Conservation (phyloP, 108 stramenopile genomes). For the Phaeodactylum tricornutum region DNA sequence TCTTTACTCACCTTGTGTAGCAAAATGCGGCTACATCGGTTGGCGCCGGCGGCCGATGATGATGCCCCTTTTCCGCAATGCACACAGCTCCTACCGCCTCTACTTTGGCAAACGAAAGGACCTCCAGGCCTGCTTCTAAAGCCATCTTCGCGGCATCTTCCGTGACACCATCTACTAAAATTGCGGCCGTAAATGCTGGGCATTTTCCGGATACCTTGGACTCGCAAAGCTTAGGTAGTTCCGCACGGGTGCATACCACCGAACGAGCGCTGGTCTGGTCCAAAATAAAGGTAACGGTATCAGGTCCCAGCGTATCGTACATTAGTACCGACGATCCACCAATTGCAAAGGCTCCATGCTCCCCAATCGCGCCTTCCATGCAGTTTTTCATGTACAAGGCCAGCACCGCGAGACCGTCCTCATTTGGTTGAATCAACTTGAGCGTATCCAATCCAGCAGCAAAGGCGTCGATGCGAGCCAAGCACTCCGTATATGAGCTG, state of each 20-base stretch:
- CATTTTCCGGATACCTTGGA: constrained; percentile 51
- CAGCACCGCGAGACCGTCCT: constrained; percentile 56
- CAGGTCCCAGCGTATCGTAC: constrained; percentile 93
- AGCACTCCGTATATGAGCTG: constrained; percentile 60
- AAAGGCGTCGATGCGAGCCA: constrained; percentile 66
- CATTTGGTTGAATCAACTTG: constrained; percentile 43
- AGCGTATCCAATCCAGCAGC: constrained; percentile 66
- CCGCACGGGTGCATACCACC: constrained; percentile 67
- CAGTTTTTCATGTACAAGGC: constrained; percentile 89
- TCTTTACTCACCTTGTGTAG: too few species aligned
- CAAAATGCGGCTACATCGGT: constrained; percentile 70
- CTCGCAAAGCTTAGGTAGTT: constrained; percentile 55
- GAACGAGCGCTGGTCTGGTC: constrained; percentile 70
- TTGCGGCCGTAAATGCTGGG: constrained; percentile 32
- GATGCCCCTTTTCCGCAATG: constrained; percentile 41
- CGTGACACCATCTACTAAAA: constrained; percentile 68
- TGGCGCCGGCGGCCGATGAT: constrained; percentile 56
- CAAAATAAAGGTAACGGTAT: constrained; percentile 80
- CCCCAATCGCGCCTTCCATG: constrained; percentile 89
- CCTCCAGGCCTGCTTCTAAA: constrained; percentile 34
- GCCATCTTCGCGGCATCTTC: constrained; percentile 43
- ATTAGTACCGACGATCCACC: constrained; percentile 84
- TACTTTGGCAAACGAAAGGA: constrained; percentile 68
- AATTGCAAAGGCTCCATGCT: constrained; percentile 76
- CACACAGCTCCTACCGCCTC: constrained; percentile 66